Conservation (phyloP, 2,329 filamentous ascomycete genomes). For the Alternaria incomplexa region DNA sequence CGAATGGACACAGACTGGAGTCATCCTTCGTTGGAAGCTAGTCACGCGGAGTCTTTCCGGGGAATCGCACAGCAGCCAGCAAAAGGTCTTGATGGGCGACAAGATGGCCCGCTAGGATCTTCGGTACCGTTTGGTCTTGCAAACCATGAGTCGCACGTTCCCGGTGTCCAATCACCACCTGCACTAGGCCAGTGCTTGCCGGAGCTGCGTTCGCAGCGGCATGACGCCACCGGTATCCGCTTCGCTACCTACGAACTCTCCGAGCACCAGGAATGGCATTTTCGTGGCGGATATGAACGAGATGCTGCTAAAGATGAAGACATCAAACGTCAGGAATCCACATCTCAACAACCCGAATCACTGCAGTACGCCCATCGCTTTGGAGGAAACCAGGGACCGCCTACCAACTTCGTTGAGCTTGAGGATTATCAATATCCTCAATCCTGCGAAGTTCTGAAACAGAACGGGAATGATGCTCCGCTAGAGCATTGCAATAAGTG, state of each 20-base stretch:
- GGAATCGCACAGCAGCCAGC: background rate
- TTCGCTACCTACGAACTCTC: background rate
- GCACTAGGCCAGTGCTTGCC: background rate
- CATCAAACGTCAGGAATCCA: background rate
- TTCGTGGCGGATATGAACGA: background rate
- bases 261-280: background rate
- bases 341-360: background rate
- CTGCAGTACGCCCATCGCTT: background rate
- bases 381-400: background rate
- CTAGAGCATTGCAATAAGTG: background rate
- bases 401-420: background rate
- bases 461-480: background rate
- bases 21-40: background rate
- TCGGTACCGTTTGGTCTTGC: no score
- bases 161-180: no score
- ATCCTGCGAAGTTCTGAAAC: no score
- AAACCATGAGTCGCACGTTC: background rate
- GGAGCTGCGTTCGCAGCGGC: background rate
- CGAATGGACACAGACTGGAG: background rate
- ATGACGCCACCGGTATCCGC: background rate
- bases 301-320: background rate
- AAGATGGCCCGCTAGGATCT: accelerated
- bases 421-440: background rate
- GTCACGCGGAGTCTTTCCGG: background rate
- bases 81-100: background rate